These are phyloP conservation scores for Podospora pseudocomata DNA, from an alignment of 495 filamentous ascomycete species.

Conservation along the genomic window DNA sequence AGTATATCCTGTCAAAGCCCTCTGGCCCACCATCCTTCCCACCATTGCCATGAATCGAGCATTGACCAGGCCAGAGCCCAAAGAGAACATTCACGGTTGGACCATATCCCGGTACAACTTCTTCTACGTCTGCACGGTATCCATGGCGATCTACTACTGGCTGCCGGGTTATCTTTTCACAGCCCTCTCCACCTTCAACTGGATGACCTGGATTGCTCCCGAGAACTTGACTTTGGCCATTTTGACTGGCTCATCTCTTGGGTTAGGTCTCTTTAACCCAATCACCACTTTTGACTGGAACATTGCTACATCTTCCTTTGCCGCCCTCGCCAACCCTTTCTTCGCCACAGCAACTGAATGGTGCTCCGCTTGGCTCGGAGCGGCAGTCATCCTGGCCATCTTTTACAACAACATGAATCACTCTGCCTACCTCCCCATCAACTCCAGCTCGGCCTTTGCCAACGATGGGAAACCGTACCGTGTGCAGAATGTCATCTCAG, in stretches of 20 bases:
- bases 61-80: constrained; percentile 23
- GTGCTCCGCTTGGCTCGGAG: constrained; percentile 25
- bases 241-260: constrained; percentile 28
- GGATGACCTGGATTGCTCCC: constrained; percentile 42
- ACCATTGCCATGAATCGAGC: constrained; percentile 35
- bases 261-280: constrained; percentile 33
- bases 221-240: constrained; percentile 33
- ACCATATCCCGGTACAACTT: constrained; percentile 39
- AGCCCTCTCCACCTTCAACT: constrained; percentile 38
- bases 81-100: constrained; percentile 36
- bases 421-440: constrained; percentile 52
- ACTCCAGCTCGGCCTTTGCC: constrained; percentile 46
- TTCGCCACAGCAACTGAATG: constrained; percentile 34
- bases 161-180: constrained; percentile 38
- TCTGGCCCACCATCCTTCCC: constrained; percentile 33
- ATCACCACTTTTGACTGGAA: constrained; percentile 38
- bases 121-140: constrained; percentile 31
- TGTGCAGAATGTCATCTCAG: constrained; percentile 47
- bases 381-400: constrained; percentile 46
- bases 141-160: constrained; percentile 40
- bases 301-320: constrained; percentile 31
- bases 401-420: constrained; percentile 52
- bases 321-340: constrained; percentile 35
- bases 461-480: constrained; percentile 52
- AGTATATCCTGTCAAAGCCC: constrained; percentile 38